phyloP scores from a whole-genome alignment of 345 rosid species.

The Iberis pinnata region DNA sequence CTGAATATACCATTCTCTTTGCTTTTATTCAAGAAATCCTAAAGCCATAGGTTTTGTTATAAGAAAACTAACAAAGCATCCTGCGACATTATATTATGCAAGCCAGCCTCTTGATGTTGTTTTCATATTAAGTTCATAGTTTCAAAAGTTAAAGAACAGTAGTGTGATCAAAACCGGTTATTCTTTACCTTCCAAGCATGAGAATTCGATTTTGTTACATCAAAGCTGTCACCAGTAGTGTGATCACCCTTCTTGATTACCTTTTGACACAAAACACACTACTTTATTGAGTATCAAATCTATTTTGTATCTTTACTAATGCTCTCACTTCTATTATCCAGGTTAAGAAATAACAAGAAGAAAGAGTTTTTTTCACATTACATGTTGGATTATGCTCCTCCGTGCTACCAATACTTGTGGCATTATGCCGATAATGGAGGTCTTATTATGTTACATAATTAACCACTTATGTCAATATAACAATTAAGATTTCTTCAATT shows the following conservation, averaged over 20 bases:
- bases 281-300: no score
- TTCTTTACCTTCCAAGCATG: conserved; percentile 6
- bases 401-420: conserved; percentile 30
- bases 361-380: conserved; percentile 21
- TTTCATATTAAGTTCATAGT: neutral
- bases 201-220: conserved; percentile 90
- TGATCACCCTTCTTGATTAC: conserved; percentile 62
- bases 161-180: no score
- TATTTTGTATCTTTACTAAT: no score
- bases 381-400: conserved; percentile 31
- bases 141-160: neutral
- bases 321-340: no score
- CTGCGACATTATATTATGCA: neutral
- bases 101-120: neutral
- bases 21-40: conserved; percentile 59
- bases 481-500: neutral
- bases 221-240: conserved; percentile 66
- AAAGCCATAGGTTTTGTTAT: conserved; percentile 9
- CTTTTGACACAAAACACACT: no score
- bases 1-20: conserved; percentile 53
- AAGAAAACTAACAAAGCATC: conserved; percentile 1
- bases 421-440: conserved; percentile 61
- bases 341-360: no score
- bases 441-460: conserved; percentile 33
- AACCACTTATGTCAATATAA: neutral